Percentiles rank a stretch among this genome's conserved stretches.
These are phyloP conservation scores for Hapsidospora chrysogenum DNA, from an alignment of 495 filamentous ascomycete species.

Conservation along the genomic window DNA sequence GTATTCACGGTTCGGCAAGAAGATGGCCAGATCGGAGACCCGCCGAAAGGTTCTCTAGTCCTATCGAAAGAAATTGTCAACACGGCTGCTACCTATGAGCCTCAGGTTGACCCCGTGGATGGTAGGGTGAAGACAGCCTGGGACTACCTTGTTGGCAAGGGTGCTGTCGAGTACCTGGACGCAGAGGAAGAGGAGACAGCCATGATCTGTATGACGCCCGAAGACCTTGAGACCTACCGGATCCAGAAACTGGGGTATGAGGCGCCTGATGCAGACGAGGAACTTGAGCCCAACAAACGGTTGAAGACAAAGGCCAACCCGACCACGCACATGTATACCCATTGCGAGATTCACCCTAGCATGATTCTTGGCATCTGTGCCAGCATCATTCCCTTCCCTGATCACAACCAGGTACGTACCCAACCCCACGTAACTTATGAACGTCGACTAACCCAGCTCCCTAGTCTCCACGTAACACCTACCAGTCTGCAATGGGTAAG, in stretches of 20 bases:
- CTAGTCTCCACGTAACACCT: conserved; percentile 90
- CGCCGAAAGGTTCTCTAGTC: conserved; percentile 57
- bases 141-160: conserved; percentile 62
- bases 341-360: conserved; percentile 97
- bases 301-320: conserved; percentile 72
- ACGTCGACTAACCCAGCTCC: not conserved
- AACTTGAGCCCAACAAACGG: conserved; percentile 44
- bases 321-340: conserved; percentile 76
- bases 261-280: conserved; percentile 25
- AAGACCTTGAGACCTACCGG: conserved; percentile 63
- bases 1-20: conserved; percentile 61
- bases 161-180: conserved; percentile 87
- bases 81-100: conserved; percentile 28
- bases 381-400: conserved; percentile 98
- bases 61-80: conserved; percentile 70
- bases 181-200: conserved; percentile 96
- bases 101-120: conserved; percentile 37
- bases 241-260: conserved; percentile 30
- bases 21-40: conserved; percentile 56
- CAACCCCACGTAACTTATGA: not conserved
- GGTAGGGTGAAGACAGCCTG: conserved; percentile 63
- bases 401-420: conserved; percentile 70
- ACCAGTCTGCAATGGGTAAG: conserved; percentile 99
- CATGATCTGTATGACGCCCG: conserved; percentile 98
- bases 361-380: conserved; percentile 98